Conservation (phyloP, 495 filamentous ascomycete genomes). For the Evernia prunastri region DNA sequence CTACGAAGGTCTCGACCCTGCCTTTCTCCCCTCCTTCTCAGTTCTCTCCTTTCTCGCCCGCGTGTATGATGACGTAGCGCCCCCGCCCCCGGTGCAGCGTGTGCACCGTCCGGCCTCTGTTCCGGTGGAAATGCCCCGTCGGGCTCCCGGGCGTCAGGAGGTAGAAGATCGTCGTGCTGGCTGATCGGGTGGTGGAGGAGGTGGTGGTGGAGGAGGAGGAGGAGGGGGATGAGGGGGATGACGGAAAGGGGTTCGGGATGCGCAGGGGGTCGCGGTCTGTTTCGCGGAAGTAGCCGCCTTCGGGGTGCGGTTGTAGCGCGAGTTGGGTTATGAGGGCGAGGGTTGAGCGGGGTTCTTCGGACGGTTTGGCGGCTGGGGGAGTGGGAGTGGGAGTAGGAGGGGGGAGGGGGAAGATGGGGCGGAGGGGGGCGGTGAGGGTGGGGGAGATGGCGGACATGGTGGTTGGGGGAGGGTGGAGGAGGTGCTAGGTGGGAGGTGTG, state of each 20-base stretch:
- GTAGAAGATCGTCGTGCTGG: constrained; percentile 54
- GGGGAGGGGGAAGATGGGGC: constrained; percentile 23
- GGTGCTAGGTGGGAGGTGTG: neutral
- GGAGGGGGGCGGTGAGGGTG: neutral
- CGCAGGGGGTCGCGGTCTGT: constrained; percentile 50
- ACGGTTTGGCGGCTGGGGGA: too few relatives aligned
- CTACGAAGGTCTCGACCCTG: constrained; percentile 54
- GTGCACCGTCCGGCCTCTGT: constrained; percentile 54
- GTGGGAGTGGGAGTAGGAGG: too few relatives aligned
- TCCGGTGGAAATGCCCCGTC: constrained; percentile 55
- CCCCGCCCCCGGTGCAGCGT: constrained; percentile 54
- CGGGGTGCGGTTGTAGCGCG: constrained; percentile 46
- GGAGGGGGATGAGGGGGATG: too few relatives aligned
- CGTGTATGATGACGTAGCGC: constrained; percentile 55
- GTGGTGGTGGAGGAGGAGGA: too few relatives aligned
- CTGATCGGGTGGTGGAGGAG: constrained; percentile 38
- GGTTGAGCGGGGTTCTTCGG: too few relatives aligned
- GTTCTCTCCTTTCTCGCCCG: constrained; percentile 41
- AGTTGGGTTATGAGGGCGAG: constrained; percentile 41
- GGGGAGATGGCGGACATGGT: neutral
- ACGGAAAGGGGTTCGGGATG: constrained; percentile 46
- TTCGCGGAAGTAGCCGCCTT: constrained; percentile 60
- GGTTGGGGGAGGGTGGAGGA: neutral
- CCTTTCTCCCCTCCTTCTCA: constrained; percentile 32
- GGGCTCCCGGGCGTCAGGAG: constrained; percentile 51